Evolutionary conservation across 1,139 yeast species (phyloP), one percentile per base, ranked within the genome.

Genomic region (Eremothecium cymbalariae): DNA sequence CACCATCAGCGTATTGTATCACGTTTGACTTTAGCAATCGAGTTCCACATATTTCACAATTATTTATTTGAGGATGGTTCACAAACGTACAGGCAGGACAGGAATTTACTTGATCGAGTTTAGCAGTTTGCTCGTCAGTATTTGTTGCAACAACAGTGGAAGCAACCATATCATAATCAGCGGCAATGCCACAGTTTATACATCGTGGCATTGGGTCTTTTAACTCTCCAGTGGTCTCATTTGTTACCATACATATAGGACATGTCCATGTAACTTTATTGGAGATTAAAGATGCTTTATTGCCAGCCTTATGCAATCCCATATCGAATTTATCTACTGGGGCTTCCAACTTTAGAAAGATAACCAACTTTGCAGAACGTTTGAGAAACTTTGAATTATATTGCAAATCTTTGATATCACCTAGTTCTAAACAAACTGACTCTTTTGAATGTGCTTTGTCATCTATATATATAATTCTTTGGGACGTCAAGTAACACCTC

Each of bases 41-140:
- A 0, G 79, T 65, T 0, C 95, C 95, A 61, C 97, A 90, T 54
- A 90, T 70, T 56, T 90, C 98, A 56, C 98, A 90, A 43, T 65
- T 68, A 31, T 68, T 63, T 65, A 90, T 63, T 3, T 83, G 73
- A 0, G 88, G 82, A 55, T 88, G 95, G 53, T 90, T 90, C 11
- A 74, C 63, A 50, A 88, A 90, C 0, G 97, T 90, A 50, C 97
- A 90, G 29, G 70, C 67, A 0, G 86, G 77, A 46, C 98, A 90
- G 30, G 46, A 46, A 2, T 53, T 32, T n/a, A 23, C 11, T 22
- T 3, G 23, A 8, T 23, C 4, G 24, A 31, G 18, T 21, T 23
- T 31, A 6, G 11, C 25, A 5, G 25, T 16, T 5, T 32, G 16
- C 4, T 38, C 38, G 8, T 28, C 18, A 7, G 21, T 13, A 13